These are phyloP conservation scores for Pseudoneurospora amorphoporcata DNA, from an alignment of 495 filamentous ascomycete genomes.

Conservation along the genomic window DNA sequence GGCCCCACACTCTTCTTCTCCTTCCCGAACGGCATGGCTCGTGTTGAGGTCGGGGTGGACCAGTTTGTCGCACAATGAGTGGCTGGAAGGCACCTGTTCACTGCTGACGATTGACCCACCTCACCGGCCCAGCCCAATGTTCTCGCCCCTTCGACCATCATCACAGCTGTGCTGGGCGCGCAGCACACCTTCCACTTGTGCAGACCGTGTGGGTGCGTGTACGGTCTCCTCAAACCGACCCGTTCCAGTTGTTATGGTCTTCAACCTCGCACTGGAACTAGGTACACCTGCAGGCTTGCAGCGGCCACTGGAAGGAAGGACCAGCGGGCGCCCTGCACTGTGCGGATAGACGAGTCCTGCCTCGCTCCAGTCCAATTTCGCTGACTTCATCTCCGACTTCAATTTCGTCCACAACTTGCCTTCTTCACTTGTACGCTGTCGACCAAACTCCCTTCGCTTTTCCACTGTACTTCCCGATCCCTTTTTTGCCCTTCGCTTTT, in stretches of 20 bases:
- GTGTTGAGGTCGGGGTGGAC: neutral
- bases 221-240: neutral
- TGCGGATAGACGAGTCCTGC: neutral
- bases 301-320: neutral
- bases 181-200: neutral
- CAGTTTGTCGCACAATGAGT: neutral
- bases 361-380: constrained; percentile 5
- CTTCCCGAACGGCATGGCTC: neutral
- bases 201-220: neutral
- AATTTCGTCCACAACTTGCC: constrained; percentile 13
- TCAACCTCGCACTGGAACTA: neutral
- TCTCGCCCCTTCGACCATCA: neutral
- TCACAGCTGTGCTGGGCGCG: neutral
- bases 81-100: neutral
- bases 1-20: neutral
- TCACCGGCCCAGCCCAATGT: neutral
- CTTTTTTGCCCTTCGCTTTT: constrained; percentile 3
- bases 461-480: neutral
- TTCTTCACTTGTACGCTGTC: neutral
- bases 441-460: neutral
- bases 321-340: neutral
- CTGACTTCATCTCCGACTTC: constrained; percentile 25
- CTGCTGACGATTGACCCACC: neutral
- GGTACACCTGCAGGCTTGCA: neutral
- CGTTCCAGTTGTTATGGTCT: neutral